Evolutionary conservation across 257 asterid species (phyloP).

Genomic region (Phtheirospermum japonicum): DNA sequence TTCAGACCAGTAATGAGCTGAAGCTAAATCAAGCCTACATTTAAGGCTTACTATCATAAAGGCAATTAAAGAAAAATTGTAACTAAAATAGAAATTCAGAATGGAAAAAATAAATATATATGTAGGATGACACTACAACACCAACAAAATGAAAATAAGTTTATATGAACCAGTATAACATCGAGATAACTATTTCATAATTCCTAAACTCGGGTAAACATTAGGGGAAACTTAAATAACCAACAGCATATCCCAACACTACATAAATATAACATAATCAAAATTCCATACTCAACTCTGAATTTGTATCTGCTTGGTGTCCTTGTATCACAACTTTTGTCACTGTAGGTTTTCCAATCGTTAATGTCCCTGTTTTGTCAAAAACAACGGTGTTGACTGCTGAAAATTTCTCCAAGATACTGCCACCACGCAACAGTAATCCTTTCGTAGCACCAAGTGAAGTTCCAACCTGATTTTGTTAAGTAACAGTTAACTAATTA

Average conservation of each 20-base stretch:
- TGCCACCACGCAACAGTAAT: conserved; percentile 97
- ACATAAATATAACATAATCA: conserved; percentile 23
- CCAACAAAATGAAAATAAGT: background rate
- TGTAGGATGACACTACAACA: conserved; percentile 7
- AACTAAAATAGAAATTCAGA: conserved; percentile 17
- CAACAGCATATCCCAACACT: background rate
- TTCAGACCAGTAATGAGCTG: conserved; percentile 62
- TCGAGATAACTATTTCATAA: too few relatives aligned
- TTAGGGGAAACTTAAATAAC: background rate
- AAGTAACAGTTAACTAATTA: conserved; percentile 11
- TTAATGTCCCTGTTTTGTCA: conserved; percentile 96
- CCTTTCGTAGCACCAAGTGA: conserved; percentile 99
- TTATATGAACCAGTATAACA: too few relatives aligned
- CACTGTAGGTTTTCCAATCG: conserved; percentile 90
- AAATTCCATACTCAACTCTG: conserved; percentile 51
- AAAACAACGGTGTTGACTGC: conserved; percentile 76
- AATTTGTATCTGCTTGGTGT: conserved; percentile 35
- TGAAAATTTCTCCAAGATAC: conserved; percentile 81
- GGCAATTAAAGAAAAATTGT: too few relatives aligned
- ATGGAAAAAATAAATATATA: conserved; percentile 1
- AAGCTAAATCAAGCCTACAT: conserved; percentile 56
- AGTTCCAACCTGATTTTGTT: conserved; percentile 81
- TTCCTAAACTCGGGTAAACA: too few relatives aligned
- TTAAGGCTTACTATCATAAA: conserved; percentile 26
- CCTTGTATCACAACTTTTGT: conserved; percentile 60